phyloP scores from a whole-genome alignment of 1,284 basidiomycete species.

The Mrakiaceae sp. region DNA sequence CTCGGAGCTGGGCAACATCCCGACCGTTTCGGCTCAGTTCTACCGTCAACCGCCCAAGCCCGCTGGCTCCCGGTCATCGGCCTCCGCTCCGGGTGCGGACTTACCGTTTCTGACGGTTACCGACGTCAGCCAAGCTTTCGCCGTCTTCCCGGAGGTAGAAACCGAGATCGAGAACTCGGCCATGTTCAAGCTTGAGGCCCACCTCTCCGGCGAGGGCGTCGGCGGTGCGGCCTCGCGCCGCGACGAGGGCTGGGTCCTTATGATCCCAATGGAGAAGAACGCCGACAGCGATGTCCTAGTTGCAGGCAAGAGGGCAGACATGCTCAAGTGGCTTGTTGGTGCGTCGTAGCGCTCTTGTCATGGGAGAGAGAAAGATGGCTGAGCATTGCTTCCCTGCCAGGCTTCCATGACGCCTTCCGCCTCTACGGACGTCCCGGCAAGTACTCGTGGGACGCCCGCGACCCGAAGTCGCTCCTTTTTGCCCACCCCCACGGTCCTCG shows the following conservation, averaged over 20 bases:
- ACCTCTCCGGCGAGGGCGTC: conserved; percentile 61
- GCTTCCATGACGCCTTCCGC: conserved; percentile 71
- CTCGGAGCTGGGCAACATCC: not conserved
- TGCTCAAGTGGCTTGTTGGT: conserved; percentile 93
- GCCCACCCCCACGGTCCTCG: conserved; percentile 29
- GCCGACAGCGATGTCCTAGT: conserved; percentile 33
- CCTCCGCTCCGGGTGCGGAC: conserved; percentile 19
- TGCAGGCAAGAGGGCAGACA: conserved; percentile 47
- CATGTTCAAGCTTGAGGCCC: conserved; percentile 76
- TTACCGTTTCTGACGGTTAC: conserved; percentile 30
- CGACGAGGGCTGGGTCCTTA: conserved; percentile 66
- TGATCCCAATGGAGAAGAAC: conserved; percentile 67
- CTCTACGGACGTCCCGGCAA: conserved; percentile 68
- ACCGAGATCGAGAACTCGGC: conserved; percentile 77
- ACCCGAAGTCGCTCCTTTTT: conserved; percentile 41
- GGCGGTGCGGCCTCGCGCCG: conserved; percentile 38
- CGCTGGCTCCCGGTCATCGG: not conserved
- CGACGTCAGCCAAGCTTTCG: conserved; percentile 45
- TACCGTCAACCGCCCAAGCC: conserved; percentile 22
- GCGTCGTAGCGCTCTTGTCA: conserved; percentile 22
- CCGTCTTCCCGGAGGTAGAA: conserved; percentile 90
- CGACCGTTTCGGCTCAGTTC: conserved; percentile 31
- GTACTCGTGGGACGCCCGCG: conserved; percentile 78
- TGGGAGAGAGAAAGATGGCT: conserved; percentile 3
- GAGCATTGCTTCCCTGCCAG: conserved; percentile 35